Conservation (phyloP, 306 rosid species). For the Cucumis hystrix region DNA sequence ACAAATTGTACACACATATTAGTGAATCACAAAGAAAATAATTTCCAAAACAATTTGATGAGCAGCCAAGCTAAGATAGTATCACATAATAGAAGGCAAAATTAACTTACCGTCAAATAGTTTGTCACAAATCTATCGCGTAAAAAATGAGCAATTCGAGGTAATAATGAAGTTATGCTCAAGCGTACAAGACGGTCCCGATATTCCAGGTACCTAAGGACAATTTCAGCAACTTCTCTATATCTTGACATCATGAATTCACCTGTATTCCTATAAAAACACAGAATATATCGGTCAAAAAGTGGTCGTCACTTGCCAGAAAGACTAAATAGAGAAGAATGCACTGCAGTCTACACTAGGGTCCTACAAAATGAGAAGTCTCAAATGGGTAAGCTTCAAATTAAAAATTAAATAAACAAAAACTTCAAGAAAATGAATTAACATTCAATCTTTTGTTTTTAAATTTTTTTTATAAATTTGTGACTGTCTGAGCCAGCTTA, state of each 20-base stretch:
- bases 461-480: too few relatives aligned
- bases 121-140: constrained; percentile 97
- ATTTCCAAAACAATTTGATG: constrained; percentile 2
- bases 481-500: too few relatives aligned
- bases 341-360: neutral
- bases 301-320: neutral
- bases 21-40: neutral
- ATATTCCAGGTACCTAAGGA: constrained; percentile 82
- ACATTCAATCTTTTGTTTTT: neutral
- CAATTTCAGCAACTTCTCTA: constrained; percentile 96
- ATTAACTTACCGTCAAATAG: constrained; percentile 62
- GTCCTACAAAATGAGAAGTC: neutral
- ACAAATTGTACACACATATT: constrained; percentile 20
- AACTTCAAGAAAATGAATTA: neutral
- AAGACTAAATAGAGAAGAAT: neutral
- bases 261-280: constrained; percentile 77
- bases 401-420: neutral
- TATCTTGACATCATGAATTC: constrained; percentile 99
- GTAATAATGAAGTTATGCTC: constrained; percentile 92
- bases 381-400: neutral
- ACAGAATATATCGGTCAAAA: constrained; percentile 6
- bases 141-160: constrained; percentile 93
- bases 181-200: constrained; percentile 93
- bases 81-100: constrained; percentile 8
- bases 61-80: neutral